These are phyloP conservation scores for Aspergillus niger DNA, from an alignment of 2,329 filamentous ascomycete species.

Conservation along the genomic window DNA sequence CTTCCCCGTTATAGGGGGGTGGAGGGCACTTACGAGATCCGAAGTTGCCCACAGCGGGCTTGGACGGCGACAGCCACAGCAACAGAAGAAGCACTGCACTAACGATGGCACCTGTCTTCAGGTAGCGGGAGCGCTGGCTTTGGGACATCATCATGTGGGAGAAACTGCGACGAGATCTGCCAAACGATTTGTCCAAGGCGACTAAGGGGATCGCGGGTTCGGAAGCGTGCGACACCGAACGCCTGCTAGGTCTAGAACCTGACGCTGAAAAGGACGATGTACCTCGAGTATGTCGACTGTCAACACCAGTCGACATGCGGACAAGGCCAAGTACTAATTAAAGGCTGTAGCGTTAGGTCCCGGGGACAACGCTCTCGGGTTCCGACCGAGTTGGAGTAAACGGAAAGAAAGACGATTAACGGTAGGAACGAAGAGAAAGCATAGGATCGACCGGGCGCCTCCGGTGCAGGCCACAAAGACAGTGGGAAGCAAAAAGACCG, in stretches of 20 bases:
- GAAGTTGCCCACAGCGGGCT: slow-evolving; percentile 27
- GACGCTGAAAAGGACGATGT: slow-evolving; percentile 58
- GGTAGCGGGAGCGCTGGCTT: slow-evolving; percentile 60
- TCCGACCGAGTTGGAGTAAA: slow-evolving; percentile 15
- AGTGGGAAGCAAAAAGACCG: slow-evolving; percentile 22
- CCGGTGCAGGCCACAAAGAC: slow-evolving; percentile 26
- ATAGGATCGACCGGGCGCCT: slow-evolving; percentile 32
- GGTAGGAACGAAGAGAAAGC: slow-evolving; percentile 27
- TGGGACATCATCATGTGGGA: slow-evolving; percentile 59
- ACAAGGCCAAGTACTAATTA: slow-evolving; percentile 27
- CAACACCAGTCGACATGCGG: slow-evolving; percentile 59
- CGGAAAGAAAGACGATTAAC: slow-evolving; percentile 25
- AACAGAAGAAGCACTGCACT: slow-evolving; percentile 60
- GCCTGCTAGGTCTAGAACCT: slow-evolving; percentile 49
- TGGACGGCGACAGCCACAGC: slow-evolving; percentile 54
- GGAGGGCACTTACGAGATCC: slow-evolving; percentile 25
- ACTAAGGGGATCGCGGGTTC: slow-evolving; percentile 46
- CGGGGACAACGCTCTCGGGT: slow-evolving; percentile 17
- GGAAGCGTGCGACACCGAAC: slow-evolving; percentile 56
- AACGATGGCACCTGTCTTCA: slow-evolving; percentile 64
- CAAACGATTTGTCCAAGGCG: slow-evolving; percentile 50
- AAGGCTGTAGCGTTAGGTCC: slow-evolving; percentile 22
- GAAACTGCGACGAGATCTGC: slow-evolving; percentile 38
- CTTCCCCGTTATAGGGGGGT: neutral
- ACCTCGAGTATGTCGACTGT: slow-evolving; percentile 51